Conservation (phyloP, 495 filamentous ascomycete species). For the Xylaria venustula region DNA sequence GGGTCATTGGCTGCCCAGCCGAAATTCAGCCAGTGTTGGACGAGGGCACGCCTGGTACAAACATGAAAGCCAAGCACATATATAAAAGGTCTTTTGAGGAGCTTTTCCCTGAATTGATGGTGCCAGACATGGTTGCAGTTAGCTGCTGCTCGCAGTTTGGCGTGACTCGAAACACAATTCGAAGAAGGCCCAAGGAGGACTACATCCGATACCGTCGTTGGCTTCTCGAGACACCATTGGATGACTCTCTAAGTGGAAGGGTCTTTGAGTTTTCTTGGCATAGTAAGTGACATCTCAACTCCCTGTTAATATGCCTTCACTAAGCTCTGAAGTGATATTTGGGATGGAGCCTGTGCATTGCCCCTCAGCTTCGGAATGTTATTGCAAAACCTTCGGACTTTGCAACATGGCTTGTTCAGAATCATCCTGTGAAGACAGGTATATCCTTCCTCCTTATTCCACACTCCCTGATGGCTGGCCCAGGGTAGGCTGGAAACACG, state of each 20-base stretch:
- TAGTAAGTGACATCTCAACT: conserved; percentile 51
- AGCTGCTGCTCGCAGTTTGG: conserved; percentile 74
- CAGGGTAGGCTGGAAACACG: conserved; percentile 31
- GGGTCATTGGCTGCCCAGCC: conserved; percentile 59
- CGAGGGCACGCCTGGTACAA: conserved; percentile 26
- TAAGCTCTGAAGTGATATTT: conserved; percentile 42
- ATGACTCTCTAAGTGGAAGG: conserved; percentile 57
- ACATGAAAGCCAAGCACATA: conserved; percentile 24
- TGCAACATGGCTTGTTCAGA: conserved; percentile 46
- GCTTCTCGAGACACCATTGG: conserved; percentile 59
- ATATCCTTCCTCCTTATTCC: conserved; percentile 30
- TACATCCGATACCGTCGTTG: conserved; percentile 59
- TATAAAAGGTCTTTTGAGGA: conserved; percentile 55
- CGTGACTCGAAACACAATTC: conserved; percentile 54
- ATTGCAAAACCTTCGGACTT: conserved; percentile 63
- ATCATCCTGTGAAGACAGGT: conserved; percentile 28
- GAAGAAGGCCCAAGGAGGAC: conserved; percentile 44
- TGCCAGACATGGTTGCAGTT: conserved; percentile 47
- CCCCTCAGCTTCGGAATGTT: conserved; percentile 56
- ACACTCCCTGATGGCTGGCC: conserved; percentile 38
- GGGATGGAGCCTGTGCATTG: conserved; percentile 52
- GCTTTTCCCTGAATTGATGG: conserved; percentile 47
- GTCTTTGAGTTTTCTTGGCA: conserved; percentile 76
- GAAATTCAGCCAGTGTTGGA: conserved; percentile 57
- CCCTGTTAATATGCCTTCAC: too few species aligned